Evolutionary conservation across 352 stramenopile genomes (phyloP).

Genomic region (Blastocystis hominis): DNA sequence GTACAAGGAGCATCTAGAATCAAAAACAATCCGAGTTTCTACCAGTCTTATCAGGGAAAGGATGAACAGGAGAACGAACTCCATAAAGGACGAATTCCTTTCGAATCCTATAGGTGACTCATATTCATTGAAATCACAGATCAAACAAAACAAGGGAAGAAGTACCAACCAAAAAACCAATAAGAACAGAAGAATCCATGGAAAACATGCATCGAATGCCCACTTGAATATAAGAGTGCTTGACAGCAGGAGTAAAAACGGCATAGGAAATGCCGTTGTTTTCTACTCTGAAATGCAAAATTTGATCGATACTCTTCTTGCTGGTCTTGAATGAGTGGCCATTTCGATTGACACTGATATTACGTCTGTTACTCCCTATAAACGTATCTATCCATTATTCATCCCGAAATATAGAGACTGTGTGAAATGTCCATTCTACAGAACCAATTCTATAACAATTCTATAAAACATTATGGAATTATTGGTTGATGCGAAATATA

Average conservation of each 20-base stretch:
- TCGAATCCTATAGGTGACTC: no score
- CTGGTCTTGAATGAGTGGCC: not conserved
- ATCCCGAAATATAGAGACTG: not conserved
- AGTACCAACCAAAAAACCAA: no score
- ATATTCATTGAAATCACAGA: no score
- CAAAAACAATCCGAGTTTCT: no score
- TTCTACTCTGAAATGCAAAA: not conserved
- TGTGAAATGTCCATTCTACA: conserved; percentile 17
- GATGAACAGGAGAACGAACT: no score
- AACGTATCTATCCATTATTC: not conserved
- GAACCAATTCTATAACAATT: not conserved
- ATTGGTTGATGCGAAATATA: not conserved
- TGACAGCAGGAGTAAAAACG: not conserved
- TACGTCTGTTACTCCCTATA: not conserved
- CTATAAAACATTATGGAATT: not conserved
- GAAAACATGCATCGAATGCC: no score
- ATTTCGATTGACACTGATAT: not conserved
- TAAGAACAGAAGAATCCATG: no score
- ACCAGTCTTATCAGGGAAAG: no score
- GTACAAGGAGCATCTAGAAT: not conserved
- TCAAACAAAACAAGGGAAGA: no score
- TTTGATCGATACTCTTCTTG: not conserved
- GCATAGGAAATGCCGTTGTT: not conserved
- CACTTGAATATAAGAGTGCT: no score
- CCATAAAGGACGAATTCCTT: no score